Conservation (phyloP, 1,139 yeast species). For the Hemisphaericaspora subhashii region DNA sequence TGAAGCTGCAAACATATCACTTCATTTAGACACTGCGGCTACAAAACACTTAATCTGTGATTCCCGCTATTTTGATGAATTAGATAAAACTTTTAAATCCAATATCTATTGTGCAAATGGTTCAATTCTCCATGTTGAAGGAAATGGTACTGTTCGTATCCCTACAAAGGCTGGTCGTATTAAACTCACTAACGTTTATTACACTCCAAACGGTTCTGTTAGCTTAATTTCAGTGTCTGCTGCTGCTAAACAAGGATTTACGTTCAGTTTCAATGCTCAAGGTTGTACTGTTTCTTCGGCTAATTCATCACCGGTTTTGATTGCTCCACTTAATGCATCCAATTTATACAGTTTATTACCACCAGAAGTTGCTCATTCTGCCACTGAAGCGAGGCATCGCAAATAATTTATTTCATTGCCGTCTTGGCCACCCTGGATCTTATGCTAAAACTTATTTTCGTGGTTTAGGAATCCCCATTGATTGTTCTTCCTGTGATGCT, state of each 20-base stretch:
- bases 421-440: too few species aligned
- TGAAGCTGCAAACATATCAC: too few species aligned
- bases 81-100: neutral
- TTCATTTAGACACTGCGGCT: neutral
- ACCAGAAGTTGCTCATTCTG: too few species aligned
- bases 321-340: too few species aligned
- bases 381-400: too few species aligned
- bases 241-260: neutral
- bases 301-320: too few species aligned
- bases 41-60: neutral
- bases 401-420: too few species aligned
- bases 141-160: neutral
- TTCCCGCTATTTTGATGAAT: neutral
- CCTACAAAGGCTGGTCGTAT: neutral
- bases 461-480: too few species aligned
- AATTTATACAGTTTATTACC: too few species aligned
- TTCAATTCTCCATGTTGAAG: neutral
- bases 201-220: neutral
- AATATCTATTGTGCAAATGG: neutral
- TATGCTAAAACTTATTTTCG: too few species aligned
- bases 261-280: neutral
- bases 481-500: too few species aligned
- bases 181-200: neutral
- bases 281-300: too few species aligned
- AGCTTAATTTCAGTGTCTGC: neutral